Conservation (phyloP, 768 basidiomycete genomes). For the Chalciporus sphaerocephalus region DNA sequence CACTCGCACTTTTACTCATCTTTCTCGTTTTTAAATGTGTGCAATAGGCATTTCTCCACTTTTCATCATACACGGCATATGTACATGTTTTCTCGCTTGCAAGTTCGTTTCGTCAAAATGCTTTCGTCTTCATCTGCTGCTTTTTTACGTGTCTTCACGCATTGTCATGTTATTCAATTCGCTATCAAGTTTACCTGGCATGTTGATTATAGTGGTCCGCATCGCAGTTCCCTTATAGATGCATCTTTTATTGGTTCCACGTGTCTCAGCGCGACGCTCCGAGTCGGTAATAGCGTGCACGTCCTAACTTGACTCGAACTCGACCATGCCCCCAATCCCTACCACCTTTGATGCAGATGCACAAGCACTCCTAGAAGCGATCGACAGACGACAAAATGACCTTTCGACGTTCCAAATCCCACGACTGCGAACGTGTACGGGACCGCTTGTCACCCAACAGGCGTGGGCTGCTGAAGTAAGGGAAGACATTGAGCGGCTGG, state of each 20-base stretch:
- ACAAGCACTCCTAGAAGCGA: constrained; percentile 43
- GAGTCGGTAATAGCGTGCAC: too few species aligned
- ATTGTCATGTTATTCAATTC: neutral
- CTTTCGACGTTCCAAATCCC: constrained; percentile 70
- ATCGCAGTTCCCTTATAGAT: neutral
- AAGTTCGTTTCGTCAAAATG: neutral
- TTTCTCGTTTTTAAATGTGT: too few species aligned
- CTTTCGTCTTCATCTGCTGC: neutral
- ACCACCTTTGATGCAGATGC: constrained; percentile 50
- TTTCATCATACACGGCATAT: neutral
- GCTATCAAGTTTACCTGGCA: neutral
- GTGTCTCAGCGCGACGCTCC: too few species aligned
- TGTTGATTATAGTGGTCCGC: neutral
- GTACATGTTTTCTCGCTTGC: neutral
- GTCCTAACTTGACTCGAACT: neutral
- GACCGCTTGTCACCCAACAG: constrained; percentile 69
- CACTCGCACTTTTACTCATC: neutral
- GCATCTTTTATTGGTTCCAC: neutral
- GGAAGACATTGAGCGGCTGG: constrained; percentile 64
- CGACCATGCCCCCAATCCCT: constrained; percentile 61
- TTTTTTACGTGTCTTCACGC: neutral
- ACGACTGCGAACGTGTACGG: constrained; percentile 61
- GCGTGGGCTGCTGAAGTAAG: constrained; percentile 69
- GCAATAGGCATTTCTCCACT: neutral
- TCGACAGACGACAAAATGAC: constrained; percentile 58